Evolutionary conservation across 345 rosid species (phyloP).

Genomic region (Aurinia saxatilis): DNA sequence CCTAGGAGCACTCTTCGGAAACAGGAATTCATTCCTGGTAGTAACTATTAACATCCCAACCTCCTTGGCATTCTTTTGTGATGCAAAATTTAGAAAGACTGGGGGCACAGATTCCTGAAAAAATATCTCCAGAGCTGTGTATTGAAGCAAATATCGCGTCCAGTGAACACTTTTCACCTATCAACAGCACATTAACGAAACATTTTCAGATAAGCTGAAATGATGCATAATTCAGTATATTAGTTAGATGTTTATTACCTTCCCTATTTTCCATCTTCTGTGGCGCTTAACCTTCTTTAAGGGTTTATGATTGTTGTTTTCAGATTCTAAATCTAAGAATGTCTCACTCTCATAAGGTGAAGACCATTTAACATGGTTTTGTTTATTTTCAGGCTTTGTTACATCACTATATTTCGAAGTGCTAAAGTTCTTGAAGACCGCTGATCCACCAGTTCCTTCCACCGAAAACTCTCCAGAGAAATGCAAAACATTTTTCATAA

Average conservation of each 20-base stretch:
- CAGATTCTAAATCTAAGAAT: constrained; percentile 40
- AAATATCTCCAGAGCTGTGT: constrained; percentile 85
- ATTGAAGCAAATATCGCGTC: constrained; percentile 92
- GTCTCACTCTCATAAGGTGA: constrained; percentile 39
- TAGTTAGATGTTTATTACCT: constrained; percentile 40
- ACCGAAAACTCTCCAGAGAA: constrained; percentile 88
- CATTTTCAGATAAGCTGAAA: constrained; percentile 12
- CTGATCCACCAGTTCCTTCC: constrained; percentile 87
- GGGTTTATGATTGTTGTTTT: constrained; percentile 40
- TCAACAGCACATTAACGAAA: constrained; percentile 20
- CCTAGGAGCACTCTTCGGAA: constrained; percentile 72
- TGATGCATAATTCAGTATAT: constrained; percentile 9
- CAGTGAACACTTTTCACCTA: constrained; percentile 85
- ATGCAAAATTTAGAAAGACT: constrained; percentile 66
- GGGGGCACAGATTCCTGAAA: constrained; percentile 72
- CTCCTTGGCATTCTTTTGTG: constrained; percentile 80
- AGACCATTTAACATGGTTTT: constrained; percentile 51
- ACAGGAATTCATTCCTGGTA: constrained; percentile 76
- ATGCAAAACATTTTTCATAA: constrained; percentile 76
- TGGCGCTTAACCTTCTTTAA: constrained; percentile 70
- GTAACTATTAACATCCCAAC: constrained; percentile 76
- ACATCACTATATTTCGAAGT: constrained; percentile 42
- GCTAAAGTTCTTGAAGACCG: constrained; percentile 67
- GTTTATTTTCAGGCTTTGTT: constrained; percentile 53
- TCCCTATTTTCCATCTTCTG: constrained; percentile 80